Conservation (phyloP, 176 grass and related monocot genomes). For the Eremochloa ophiuroides region DNA sequence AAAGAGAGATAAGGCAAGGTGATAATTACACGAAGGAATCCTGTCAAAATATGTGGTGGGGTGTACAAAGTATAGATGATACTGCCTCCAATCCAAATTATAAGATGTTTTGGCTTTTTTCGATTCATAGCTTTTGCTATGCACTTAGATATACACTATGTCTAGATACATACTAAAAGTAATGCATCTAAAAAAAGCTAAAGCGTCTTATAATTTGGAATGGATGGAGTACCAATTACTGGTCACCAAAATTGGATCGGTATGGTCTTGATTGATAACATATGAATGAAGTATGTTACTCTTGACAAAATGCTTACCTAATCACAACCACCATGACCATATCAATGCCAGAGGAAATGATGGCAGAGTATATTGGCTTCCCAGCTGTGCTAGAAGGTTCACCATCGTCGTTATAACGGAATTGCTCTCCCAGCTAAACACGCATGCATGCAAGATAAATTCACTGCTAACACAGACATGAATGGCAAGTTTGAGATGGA, state of each 20-base stretch:
- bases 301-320: constrained; percentile 38
- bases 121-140: no score
- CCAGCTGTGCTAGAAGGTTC: constrained; percentile 92
- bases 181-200: no score
- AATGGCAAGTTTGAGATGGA: not conserved
- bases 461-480: not conserved
- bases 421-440: constrained; percentile 78
- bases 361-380: constrained; percentile 96
- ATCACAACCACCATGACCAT: constrained; percentile 93
- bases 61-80: not conserved
- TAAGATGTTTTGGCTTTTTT: no score
- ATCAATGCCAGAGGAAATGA: constrained; percentile 84
- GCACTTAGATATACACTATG: no score
- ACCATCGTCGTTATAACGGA: constrained; percentile 79
- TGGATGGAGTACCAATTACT: not conserved
- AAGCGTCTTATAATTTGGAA: no score
- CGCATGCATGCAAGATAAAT: not conserved
- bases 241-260: not conserved
- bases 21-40: not conserved
- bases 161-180: no score
- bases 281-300: not conserved
- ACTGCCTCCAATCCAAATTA: no score
- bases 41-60: not conserved
- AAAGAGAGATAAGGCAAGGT: not conserved
- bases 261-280: not conserved